These are phyloP conservation scores for Coriolopsis trogii DNA, from an alignment of 1,284 basidiomycete species.

Conservation along the genomic window DNA sequence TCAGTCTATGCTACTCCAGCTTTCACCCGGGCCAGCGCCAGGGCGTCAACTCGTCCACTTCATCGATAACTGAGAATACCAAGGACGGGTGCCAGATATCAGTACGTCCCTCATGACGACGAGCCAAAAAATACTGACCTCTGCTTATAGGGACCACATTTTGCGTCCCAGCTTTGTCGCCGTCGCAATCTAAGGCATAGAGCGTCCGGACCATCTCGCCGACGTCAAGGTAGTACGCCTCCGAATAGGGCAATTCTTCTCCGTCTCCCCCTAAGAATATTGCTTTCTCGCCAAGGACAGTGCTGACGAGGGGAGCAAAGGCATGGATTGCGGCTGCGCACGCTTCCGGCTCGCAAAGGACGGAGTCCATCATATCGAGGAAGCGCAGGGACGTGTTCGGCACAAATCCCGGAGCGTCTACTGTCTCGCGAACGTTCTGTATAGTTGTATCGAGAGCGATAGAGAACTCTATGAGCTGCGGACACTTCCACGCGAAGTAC, in stretches of 20 bases:
- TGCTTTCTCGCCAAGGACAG: background rate
- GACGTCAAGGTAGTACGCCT: no score
- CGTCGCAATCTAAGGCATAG: no score
- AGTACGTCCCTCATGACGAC: no score
- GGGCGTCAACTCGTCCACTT: no score
- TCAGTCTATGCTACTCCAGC: no score
- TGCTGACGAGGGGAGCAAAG: background rate
- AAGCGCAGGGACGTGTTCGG: background rate
- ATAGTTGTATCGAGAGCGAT: background rate
- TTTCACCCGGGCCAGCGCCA: no score
- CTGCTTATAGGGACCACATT: no score
- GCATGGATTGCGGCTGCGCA: background rate
- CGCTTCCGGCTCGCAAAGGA: background rate
- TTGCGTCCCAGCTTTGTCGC: no score
- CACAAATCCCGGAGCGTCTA: background rate
- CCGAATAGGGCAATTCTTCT: background rate
- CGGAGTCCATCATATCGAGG: background rate
- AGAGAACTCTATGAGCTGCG: background rate
- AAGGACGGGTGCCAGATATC: no score
- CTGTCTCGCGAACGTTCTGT: background rate
- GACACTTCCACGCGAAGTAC: background rate
- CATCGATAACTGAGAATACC: no score
- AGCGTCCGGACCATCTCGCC: no score
- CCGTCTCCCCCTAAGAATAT: background rate
- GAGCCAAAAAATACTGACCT: no score